These are phyloP conservation scores for Pseudogymnoascus sp. DNA, from an alignment of 2,329 filamentous ascomycete genomes.

Conservation along the genomic window DNA sequence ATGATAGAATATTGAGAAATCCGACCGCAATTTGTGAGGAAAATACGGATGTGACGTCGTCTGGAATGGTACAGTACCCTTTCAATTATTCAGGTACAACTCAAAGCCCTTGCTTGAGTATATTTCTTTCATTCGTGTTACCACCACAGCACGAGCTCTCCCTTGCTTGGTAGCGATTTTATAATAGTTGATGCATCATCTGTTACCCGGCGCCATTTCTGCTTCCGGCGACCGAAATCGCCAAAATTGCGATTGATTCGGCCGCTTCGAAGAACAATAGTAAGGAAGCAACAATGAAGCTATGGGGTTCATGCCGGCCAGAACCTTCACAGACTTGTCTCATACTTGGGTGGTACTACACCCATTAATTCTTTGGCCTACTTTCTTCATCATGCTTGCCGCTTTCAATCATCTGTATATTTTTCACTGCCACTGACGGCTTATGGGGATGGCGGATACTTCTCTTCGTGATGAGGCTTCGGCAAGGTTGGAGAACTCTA, in stretches of 20 bases:
- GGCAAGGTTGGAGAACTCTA: neutral
- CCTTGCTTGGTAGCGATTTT: neutral
- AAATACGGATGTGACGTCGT: neutral
- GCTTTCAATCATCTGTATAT: neutral
- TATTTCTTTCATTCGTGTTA: neutral
- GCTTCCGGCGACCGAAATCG: neutral
- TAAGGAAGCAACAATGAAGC: neutral
- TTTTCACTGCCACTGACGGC: neutral
- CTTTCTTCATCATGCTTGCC: neutral
- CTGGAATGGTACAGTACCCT: neutral
- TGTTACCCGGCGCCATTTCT: neutral
- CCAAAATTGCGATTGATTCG: constrained; percentile 1
- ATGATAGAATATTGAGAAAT: neutral
- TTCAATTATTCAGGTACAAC: neutral
- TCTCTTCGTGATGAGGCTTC: neutral
- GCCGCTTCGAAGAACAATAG: constrained; percentile 9
- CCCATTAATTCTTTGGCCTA: neutral
- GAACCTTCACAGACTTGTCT: neutral
- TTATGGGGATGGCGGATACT: neutral
- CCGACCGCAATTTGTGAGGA: neutral
- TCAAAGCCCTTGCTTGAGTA: neutral
- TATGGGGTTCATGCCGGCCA: neutral
- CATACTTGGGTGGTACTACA: neutral
- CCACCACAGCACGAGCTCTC: neutral
- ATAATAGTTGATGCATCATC: neutral